These are phyloP conservation scores for Hyphopichia khmerensis DNA, from an alignment of 1,139 yeast genomes.

Conservation along the genomic window DNA sequence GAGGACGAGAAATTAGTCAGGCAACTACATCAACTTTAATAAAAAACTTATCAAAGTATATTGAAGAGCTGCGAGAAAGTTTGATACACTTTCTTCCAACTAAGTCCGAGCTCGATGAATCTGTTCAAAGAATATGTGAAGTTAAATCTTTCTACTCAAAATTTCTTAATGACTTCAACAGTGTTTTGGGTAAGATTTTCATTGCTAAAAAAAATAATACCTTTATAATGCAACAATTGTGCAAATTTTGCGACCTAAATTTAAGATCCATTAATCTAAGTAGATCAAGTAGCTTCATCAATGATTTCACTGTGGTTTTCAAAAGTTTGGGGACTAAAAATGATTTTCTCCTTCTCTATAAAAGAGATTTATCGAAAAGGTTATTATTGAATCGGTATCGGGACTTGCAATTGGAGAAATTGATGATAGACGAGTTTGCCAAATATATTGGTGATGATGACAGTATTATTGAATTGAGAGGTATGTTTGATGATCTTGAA, in stretches of 20 bases:
- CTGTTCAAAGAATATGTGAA: slow-evolving; percentile 9
- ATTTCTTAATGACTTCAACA: slow-evolving; percentile 23
- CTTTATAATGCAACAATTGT: slow-evolving; percentile 23
- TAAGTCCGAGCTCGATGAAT: slow-evolving; percentile 6
- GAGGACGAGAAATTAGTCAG: background rate
- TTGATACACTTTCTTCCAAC: background rate
- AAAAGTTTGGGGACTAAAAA: slow-evolving; percentile 35
- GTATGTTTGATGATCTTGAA: slow-evolving; percentile 35
- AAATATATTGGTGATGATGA: slow-evolving; percentile 35
- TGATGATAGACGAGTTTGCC: slow-evolving; percentile 23
- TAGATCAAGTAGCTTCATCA: slow-evolving; percentile 13
- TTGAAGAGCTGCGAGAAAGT: background rate
- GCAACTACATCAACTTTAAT: no score
- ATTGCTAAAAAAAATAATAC: slow-evolving; percentile 20
- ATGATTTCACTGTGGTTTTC: slow-evolving; percentile 26
- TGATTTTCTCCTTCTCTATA: slow-evolving; percentile 32
- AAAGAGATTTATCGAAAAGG: slow-evolving; percentile 38
- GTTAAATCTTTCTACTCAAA: slow-evolving; percentile 14
- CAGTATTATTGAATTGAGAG: slow-evolving; percentile 24
- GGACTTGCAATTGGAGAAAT: slow-evolving; percentile 22
- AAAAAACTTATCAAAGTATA: no score
- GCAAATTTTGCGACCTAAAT: slow-evolving; percentile 35
- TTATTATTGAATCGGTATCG: slow-evolving; percentile 27
- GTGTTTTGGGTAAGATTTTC: slow-evolving; percentile 23
- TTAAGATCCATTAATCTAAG: slow-evolving; percentile 18